Conservation (phyloP, 345 rosid genomes). For the Erysimum cheiranthoides region DNA sequence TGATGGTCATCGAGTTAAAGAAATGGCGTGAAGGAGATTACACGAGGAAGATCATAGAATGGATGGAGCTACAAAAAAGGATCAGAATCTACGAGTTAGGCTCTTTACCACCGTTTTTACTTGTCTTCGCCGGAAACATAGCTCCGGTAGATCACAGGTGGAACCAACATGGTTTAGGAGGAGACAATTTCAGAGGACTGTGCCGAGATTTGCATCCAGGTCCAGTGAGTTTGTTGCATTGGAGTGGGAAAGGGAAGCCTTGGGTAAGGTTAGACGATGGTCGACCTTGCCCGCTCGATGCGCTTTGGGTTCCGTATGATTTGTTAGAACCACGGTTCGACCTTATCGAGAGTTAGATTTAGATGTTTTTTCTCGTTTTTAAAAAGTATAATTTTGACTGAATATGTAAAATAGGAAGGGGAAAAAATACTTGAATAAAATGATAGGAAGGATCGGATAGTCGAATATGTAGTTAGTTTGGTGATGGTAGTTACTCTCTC, state of each 20-base stretch:
- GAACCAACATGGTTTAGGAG: conserved; percentile 91
- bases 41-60: conserved; percentile 74
- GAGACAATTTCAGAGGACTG: conserved; percentile 60
- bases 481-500: conserved; percentile 9
- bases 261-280: conserved; percentile 62
- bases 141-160: conserved; percentile 79
- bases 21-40: conserved; percentile 74
- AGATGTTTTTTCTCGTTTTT: conserved; percentile 3
- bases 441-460: conserved; percentile 17
- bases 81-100: conserved; percentile 85
- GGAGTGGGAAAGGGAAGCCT: conserved; percentile 83
- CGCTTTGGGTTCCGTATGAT: conserved; percentile 66
- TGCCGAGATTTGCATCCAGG: conserved; percentile 70
- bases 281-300: conserved; percentile 66
- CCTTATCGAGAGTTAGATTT: conserved; percentile 48
- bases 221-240: conserved; percentile 68
- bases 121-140: conserved; percentile 79
- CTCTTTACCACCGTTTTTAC: conserved; percentile 77
- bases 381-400: conserved; percentile 32
- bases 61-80: conserved; percentile 94
- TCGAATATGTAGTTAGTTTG: conserved; percentile 28
- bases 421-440: conserved; percentile 29
- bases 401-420: conserved; percentile 26
- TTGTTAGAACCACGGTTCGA: conserved; percentile 51
- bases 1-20: conserved; percentile 79